Conservation (phyloP, 257 asterid genomes). For the Solanum gracilifrons region DNA sequence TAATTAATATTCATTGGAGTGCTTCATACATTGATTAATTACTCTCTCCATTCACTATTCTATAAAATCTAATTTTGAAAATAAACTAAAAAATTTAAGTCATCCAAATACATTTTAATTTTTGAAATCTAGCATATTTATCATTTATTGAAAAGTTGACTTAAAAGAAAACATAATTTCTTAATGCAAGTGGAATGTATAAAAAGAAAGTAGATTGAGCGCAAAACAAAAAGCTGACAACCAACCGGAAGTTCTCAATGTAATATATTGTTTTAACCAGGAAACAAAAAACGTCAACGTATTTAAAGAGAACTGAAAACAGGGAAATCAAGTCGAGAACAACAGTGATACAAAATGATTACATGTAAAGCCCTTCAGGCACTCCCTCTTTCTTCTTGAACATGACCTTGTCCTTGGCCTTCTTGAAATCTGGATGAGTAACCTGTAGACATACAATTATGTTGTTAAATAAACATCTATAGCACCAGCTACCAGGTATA, state of each 20-base stretch:
- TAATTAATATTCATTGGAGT: not conserved
- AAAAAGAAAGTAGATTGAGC: not conserved
- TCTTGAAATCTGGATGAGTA: conserved; percentile 37
- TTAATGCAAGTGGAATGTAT: no score
- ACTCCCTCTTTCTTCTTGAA: conserved; percentile 54
- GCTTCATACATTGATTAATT: not conserved
- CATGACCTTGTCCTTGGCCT: conserved; percentile 51
- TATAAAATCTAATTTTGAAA: no score
- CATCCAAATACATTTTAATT: not conserved
- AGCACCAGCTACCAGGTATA: not conserved
- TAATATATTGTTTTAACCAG: not conserved
- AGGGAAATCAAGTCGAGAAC: not conserved
- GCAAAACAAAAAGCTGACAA: not conserved
- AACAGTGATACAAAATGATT: not conserved
- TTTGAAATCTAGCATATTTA: no score
- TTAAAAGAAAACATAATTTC: not conserved
- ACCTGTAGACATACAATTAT: conserved; percentile 12
- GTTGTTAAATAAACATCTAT: not conserved
- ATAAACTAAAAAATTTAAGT: no score
- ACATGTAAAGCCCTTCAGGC: conserved; percentile 51
- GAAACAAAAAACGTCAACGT: not conserved
- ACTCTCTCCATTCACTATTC: not conserved
- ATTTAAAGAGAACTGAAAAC: not conserved
- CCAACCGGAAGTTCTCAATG: not conserved
- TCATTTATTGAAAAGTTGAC: not conserved